Evolutionary conservation across 805 yeast genomes (phyloP), one percentile per base, ranked within the genome.

Genomic region (Candida koratica): DNA sequence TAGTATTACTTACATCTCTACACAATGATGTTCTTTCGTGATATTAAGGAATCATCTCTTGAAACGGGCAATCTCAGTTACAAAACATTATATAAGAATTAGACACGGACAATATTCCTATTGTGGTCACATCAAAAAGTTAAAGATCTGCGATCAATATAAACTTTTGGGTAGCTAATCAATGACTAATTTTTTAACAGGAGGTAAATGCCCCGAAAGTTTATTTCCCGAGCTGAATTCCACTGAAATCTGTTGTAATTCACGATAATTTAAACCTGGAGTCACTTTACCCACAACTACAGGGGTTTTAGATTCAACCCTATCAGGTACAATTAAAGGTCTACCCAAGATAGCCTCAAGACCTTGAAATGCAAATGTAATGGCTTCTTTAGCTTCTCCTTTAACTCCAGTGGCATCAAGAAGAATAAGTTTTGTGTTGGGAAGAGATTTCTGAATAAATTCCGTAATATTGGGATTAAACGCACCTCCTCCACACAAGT

Each of bases 401-500:
- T 32, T 28, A 8, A 42, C 27, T 6, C 43, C 43, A 12, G 38
- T 34, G 8, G 19, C 41, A 32, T 49, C 49, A 15, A 39, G 39
- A n/a, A 44, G 39, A 10, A 39, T 7, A n/a, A 52, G 34, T 28
- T 43, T 48, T 33, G 44, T 48, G 9, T 48, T 36, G 8, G 55
- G 56, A 32, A 45, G 45, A 8, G 25, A 17, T 16, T 29, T 26
- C 25, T 44, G 42, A 15, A 52, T 38, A 28, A 32, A 45, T 3
- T 42, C 36, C 5, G 42, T 41, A 25, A 52, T 49, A 28, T 48
- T 47, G 4, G 45, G 47, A 39, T 52, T 52, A 13, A 35, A 32
- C n/a, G 57, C 47, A 10, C 57, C 57, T 12, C 57, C 57, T 29
- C 57, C 57, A 32, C 55, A 51, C 25, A 51, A 16, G 26, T 37